Base-by-base conservation (phyloP, 192 early-diverging fungal genomes). In the Coemansia sp. region DNA sequence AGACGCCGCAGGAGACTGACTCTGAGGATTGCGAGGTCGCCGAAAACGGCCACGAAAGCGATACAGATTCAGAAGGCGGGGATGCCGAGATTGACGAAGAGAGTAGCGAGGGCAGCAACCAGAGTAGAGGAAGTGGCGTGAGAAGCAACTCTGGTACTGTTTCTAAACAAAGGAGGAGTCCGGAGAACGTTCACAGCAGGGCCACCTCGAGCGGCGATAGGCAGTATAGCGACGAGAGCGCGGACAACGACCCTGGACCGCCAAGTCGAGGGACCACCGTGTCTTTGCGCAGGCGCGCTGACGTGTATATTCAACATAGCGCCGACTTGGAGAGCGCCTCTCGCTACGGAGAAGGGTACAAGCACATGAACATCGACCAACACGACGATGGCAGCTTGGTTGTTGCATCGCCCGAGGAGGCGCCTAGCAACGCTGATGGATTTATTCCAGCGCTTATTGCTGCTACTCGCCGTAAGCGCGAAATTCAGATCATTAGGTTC, bases 261-360 rank as follows among this genome's bases (percentile, higher is more conserved):
- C 60, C 63, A 13, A 73, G 79, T 43, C 48, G 67, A 18, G 67
- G 65, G 2, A 56, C 60, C 13, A 45, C 67, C 0, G 55, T 43
- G 9, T 63, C 63, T 2, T 62, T 50, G 23, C 60, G 70, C 7
- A 60, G 60, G 23, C 73, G 66, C 1, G 33, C 55, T 13, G 53
- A 43, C 24, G 79, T 82, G 26, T 76, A 82, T 23, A 82, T 82
- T 34, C 79, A 82, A 64, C 43, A 74, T 13, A 59, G 26, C 38
- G 60, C 56, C 11, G 79, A 82, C 39, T 4, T 71, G 28, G 70
- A 72, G 46, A 76, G 64, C 14, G 70, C 66, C 2, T 66, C 79
- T 35, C 70, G 79, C 18, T 76, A 73, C 42, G 79, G 79, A 39
- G 79, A 82, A 40, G 79, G 79, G 0, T 82, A 82, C 70, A 69